phyloP scores from a whole-genome alignment of 2,329 filamentous ascomycete species.

The Colletotrichum sp. region DNA sequence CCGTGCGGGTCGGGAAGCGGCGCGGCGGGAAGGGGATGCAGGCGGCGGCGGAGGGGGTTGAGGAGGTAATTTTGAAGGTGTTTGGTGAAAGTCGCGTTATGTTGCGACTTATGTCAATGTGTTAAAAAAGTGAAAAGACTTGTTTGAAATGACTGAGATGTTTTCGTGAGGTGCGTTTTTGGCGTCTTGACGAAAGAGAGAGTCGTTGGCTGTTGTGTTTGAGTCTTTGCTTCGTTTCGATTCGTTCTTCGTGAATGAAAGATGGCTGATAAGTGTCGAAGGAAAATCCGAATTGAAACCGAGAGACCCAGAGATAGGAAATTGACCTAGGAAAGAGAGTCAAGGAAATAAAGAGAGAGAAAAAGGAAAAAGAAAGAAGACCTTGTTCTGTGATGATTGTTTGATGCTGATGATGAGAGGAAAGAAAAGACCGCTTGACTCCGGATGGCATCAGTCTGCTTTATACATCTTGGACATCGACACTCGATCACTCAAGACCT shows the following conservation, averaged over 20 bases:
- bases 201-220: not conserved
- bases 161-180: not conserved
- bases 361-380: constrained; percentile 26
- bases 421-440: not conserved
- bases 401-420: constrained; percentile 4
- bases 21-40: constrained; percentile 45
- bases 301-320: constrained; percentile 23
- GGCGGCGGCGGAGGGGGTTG: constrained; percentile 20
- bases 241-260: not conserved
- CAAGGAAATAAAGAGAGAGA: constrained; percentile 25
- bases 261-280: not conserved
- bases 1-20: constrained; percentile 45
- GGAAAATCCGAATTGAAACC: constrained; percentile 17
- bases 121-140: not conserved
- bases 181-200: not conserved
- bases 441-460: not conserved
- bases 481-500: not conserved
- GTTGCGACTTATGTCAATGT: not conserved
- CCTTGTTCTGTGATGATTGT: constrained; percentile 20
- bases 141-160: not conserved
- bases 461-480: constrained; percentile 9
- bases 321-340: constrained; percentile 27
- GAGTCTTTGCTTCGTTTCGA: not conserved
- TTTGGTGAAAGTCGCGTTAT: constrained; percentile 1
- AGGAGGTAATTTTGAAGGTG: constrained; percentile 24